Evolutionary conservation across 768 basidiomycete species (phyloP).

Genomic region (Psilocybe cyanescens): DNA sequence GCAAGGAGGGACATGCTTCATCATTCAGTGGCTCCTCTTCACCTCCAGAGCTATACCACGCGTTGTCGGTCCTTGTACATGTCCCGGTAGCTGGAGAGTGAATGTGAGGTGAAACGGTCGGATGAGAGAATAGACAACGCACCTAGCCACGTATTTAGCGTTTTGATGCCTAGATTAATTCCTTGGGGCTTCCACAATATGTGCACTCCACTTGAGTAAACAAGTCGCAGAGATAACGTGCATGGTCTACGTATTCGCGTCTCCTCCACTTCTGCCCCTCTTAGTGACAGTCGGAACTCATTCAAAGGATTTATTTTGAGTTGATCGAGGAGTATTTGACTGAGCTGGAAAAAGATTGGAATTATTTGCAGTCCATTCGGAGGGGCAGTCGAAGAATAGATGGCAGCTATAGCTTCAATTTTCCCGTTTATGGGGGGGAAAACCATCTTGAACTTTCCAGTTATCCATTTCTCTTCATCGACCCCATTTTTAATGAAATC

Average conservation of each 20-base stretch:
- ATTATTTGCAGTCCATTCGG: constrained; percentile 11
- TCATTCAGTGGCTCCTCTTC: constrained; percentile 1
- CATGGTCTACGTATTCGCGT: constrained; percentile 24
- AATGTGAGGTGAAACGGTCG: not conserved
- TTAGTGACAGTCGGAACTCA: constrained; percentile 49
- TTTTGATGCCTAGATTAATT: constrained; percentile 15
- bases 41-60: constrained; percentile 20
- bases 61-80: not conserved
- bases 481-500: constrained; percentile 21
- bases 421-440: constrained; percentile 9
- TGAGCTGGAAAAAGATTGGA: constrained; percentile 22
- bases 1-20: not conserved
- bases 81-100: not conserved
- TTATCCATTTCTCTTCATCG: constrained; percentile 21
- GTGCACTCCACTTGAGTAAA: constrained; percentile 41
- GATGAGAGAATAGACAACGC: constrained; percentile 4
- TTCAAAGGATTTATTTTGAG: constrained; percentile 46
- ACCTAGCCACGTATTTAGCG: constrained; percentile 34
- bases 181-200: constrained; percentile 22
- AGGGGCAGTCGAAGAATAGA: not conserved
- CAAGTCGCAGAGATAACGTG: constrained; percentile 43
- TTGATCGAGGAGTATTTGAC: constrained; percentile 32
- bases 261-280: constrained; percentile 40
- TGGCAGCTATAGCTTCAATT: constrained; percentile 14
- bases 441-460: constrained; percentile 22